phyloP scores from a whole-genome alignment of 2,329 filamentous ascomycete genomes.

The Pseudogymnoascus destructans region DNA sequence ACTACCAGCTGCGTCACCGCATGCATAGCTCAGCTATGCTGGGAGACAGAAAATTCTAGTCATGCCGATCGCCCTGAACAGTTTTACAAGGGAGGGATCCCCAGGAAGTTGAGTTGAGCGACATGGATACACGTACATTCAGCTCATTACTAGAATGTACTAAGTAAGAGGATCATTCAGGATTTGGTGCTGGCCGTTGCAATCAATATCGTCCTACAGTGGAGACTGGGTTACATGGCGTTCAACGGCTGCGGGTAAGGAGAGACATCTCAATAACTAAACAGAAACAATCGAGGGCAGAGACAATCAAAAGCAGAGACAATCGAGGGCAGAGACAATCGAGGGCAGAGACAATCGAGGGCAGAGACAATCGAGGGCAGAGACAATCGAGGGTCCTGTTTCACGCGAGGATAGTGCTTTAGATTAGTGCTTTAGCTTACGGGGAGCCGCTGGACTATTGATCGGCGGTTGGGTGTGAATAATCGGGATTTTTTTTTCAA shows the following conservation, averaged over 20 bases:
- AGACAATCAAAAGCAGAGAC: no score
- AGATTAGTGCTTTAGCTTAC: background rate
- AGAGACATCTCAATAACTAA: background rate
- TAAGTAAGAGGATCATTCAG: background rate
- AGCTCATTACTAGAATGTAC: conserved; percentile 6
- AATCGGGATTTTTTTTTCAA: background rate
- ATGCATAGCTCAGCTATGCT: conserved; percentile 3
- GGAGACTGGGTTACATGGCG: background rate
- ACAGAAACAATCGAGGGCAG: background rate
- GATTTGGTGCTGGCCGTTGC: background rate
- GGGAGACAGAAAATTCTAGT: conserved; percentile 4
- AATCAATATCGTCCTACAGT: background rate
- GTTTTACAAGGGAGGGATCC: conserved; percentile 5
- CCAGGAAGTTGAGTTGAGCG: background rate
- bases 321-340: background rate
- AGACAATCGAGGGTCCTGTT: conserved; percentile 1
- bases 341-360: conserved; percentile 4
- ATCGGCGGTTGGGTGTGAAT: conserved; percentile 1
- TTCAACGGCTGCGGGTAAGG: conserved; percentile 4
- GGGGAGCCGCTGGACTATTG: conserved; percentile 4
- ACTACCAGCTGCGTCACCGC: background rate
- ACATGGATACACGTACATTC: background rate
- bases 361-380: conserved; percentile 2
- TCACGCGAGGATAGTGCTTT: conserved; percentile 4
- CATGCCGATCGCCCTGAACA: conserved; percentile 1